A percentile compares a stretch with the other conserved stretches of the same genome.
phyloP scores from a whole-genome alignment of 345 rosid genomes.

The Camelina neglecta region DNA sequence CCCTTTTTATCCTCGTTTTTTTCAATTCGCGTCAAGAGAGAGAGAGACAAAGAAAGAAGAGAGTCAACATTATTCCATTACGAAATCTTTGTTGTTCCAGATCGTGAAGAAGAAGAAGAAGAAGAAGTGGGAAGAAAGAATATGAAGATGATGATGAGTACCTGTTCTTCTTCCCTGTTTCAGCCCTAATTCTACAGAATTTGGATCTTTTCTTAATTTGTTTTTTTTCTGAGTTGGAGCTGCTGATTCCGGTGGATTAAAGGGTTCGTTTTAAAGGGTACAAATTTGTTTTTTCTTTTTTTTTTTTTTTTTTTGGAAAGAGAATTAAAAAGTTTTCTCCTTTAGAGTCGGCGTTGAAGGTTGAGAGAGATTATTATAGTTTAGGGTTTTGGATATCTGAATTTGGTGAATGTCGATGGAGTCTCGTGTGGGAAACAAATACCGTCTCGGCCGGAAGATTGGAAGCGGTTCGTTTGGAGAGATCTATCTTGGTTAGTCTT shows the following conservation, averaged over 20 bases:
- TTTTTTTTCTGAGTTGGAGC: constrained; percentile 36
- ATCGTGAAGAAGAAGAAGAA: constrained; percentile 8
- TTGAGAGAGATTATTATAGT: constrained; percentile 29
- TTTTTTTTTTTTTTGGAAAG: constrained; percentile 1
- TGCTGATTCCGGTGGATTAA: constrained; percentile 35
- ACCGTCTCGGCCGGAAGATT: constrained; percentile 89
- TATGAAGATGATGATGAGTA: constrained; percentile 20
- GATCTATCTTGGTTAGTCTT: constrained; percentile 84
- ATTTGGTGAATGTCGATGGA: constrained; percentile 59
- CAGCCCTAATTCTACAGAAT: constrained; percentile 25
- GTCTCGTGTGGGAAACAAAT: constrained; percentile 87
- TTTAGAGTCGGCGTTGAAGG: constrained; percentile 31
- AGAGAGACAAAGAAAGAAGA: constrained; percentile 16
- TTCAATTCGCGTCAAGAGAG: constrained; percentile 34
- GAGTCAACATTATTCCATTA: neutral
- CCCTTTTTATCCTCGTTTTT: constrained; percentile 33
- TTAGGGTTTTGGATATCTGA: constrained; percentile 38
- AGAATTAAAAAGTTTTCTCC: neutral
- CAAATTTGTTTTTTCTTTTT: neutral
- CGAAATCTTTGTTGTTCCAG: constrained; percentile 32
- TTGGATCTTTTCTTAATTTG: neutral
- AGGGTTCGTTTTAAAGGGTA: constrained; percentile 13
- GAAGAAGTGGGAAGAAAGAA: neutral
- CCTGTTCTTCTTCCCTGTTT: constrained; percentile 10
- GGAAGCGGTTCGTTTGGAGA: constrained; percentile 99